These are phyloP conservation scores for Uncinocarpus reesii DNA, from an alignment of 2,329 filamentous ascomycete species.

Conservation along the genomic window DNA sequence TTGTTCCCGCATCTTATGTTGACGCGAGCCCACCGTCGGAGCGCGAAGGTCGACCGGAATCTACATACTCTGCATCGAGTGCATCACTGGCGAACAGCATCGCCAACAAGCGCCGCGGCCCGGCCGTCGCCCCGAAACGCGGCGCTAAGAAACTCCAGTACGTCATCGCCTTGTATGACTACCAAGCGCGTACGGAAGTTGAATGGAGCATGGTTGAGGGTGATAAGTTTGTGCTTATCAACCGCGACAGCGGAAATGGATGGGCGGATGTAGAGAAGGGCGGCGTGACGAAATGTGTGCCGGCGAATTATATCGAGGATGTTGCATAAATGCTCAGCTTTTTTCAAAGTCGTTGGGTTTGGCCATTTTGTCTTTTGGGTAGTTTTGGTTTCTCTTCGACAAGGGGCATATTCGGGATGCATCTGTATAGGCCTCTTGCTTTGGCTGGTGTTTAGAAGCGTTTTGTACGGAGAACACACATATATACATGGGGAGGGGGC, in stretches of 20 bases:
- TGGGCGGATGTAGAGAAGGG: constrained; percentile 96
- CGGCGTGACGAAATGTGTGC: constrained; percentile 75
- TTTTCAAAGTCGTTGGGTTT: neutral
- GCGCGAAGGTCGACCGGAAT: constrained; percentile 50
- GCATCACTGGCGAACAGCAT: constrained; percentile 52
- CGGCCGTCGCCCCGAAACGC: constrained; percentile 77
- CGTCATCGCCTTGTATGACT: constrained; percentile 87
- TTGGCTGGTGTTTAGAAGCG: constrained; percentile 2
- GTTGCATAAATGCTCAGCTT: constrained; percentile 1
- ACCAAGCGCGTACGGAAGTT: constrained; percentile 69
- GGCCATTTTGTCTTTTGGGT: neutral
- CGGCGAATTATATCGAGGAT: constrained; percentile 81
- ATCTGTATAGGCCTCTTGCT: neutral
- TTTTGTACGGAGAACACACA: neutral
- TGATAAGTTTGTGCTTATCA: constrained; percentile 82
- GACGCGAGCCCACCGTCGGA: constrained; percentile 47
- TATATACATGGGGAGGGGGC: neutral
- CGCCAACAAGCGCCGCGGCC: constrained; percentile 69
- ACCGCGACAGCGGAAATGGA: constrained; percentile 79
- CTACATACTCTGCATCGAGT: constrained; percentile 67
- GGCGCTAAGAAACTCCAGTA: constrained; percentile 92
- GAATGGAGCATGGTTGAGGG: constrained; percentile 89
- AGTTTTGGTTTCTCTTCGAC: neutral
- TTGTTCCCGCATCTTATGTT: constrained; percentile 80
- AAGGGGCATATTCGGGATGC: neutral